Percentiles rank a stretch among this genome's conserved stretches.
These are phyloP conservation scores for Onygena corvina DNA, from an alignment of 2,329 filamentous ascomycete genomes.

Conservation along the genomic window DNA sequence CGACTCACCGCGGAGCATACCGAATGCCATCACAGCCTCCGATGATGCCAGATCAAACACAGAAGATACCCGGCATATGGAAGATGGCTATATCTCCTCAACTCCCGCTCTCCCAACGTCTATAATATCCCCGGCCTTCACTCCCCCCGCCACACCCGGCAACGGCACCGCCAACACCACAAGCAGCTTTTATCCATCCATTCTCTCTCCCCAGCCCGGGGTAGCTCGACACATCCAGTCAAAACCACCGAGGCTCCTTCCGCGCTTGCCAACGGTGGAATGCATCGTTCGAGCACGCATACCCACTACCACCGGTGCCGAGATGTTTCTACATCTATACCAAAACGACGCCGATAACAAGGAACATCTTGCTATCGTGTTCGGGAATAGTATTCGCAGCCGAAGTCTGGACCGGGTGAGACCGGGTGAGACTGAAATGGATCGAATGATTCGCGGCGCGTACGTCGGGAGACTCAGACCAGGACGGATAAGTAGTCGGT, in stretches of 20 bases:
- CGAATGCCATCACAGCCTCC: too few species aligned
- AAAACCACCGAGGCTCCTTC: constrained; percentile 59
- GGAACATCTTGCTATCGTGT: constrained; percentile 94
- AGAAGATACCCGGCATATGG: constrained; percentile 3
- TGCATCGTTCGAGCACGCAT: constrained; percentile 92
- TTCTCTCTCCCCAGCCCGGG: constrained; percentile 20
- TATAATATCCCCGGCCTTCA: constrained; percentile 43
- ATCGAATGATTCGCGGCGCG: constrained; percentile 81
- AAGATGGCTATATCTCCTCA: constrained; percentile 19
- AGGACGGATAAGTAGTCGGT: constrained; percentile 63
- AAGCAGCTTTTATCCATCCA: constrained; percentile 22
- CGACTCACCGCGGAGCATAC: constrained; percentile 1
- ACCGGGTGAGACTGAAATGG: constrained; percentile 40
- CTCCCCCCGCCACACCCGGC: constrained; percentile 34
- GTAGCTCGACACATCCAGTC: constrained; percentile 24
- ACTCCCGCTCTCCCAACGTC: constrained; percentile 41
- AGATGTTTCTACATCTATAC: constrained; percentile 96
- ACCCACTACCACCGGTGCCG: constrained; percentile 76
- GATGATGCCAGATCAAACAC: background rate
- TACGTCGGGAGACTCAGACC: constrained; percentile 82
- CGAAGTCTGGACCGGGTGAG: constrained; percentile 43
- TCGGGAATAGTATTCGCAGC: constrained; percentile 71
- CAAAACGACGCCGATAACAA: constrained; percentile 87
- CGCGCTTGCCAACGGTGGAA: constrained; percentile 69
- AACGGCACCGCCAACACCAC: background rate